A percentile compares a stretch with the other conserved stretches of the same genome.
Evolutionary conservation across 1,284 basidiomycete species (phyloP).

Genomic region (Cryptococcus floricola): DNA sequence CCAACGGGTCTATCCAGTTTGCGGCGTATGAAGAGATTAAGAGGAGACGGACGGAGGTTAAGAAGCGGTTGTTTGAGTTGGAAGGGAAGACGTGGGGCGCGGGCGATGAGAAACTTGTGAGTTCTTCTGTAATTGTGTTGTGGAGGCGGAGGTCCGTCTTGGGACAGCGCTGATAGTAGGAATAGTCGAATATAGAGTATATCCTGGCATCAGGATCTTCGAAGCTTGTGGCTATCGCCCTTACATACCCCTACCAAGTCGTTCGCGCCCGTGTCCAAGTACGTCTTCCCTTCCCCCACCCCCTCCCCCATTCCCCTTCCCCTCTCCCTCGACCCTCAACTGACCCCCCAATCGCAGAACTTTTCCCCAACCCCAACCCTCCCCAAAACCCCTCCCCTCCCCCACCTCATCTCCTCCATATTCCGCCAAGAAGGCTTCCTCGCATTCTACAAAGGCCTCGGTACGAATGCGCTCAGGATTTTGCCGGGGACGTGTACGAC

Average conservation of each 20-base stretch:
- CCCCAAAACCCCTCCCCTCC: constrained; percentile 65
- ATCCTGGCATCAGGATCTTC: constrained; percentile 86
- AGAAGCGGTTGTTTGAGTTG: constrained; percentile 58
- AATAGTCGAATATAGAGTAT: constrained; percentile 84
- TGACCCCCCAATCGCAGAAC: constrained; percentile 14
- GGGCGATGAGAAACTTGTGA: constrained; percentile 76
- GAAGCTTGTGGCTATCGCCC: constrained; percentile 76
- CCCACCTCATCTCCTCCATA: constrained; percentile 70
- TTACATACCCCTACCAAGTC: constrained; percentile 98
- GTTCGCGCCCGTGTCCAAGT: constrained; percentile 91
- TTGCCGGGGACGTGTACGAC: constrained; percentile 96
- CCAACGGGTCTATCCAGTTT: constrained; percentile 94
- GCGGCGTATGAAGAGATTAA: constrained; percentile 97
- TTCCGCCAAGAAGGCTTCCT: constrained; percentile 73
- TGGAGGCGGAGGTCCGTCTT: background rate
- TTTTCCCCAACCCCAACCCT: constrained; percentile 60
- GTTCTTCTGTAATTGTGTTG: constrained; percentile 33
- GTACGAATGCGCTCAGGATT: constrained; percentile 93
- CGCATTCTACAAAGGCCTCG: constrained; percentile 93
- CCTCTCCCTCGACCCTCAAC: background rate
- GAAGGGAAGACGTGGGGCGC: constrained; percentile 63
- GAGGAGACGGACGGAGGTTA: constrained; percentile 74
- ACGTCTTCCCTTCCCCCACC: constrained; percentile 23
- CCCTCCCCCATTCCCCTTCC: background rate
- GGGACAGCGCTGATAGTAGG: background rate